Base-by-base conservation (phyloP, 129 eudicot species). In the Centaurea solstitialis region DNA sequence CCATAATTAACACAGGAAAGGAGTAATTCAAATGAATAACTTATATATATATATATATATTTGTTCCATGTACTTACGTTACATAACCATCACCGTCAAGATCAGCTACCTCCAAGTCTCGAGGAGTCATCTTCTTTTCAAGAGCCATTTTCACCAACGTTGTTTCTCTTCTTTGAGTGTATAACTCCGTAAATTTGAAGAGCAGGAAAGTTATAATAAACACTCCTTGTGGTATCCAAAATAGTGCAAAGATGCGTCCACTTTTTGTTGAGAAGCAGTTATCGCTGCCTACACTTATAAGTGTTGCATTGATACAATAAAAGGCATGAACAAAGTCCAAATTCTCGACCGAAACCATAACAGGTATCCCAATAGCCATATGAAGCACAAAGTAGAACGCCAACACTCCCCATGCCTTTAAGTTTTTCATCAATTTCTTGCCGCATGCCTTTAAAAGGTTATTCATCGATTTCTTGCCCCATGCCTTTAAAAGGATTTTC, bases 241-340 rank as follows among this genome's bases (percentile, higher is more conserved):
- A 85, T 18, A 92, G 81, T 5, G 99, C 99, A 78, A 95, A 95
- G 39, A 90, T 79, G 6, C 98, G 94, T 22, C 99, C 99, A 12
- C 90, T 89, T 85, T 84, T 73, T 6, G 94, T 90, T 0, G 99
- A 90, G 85, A 95, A 95, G 79, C 99, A 92, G 73, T 89, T 87
- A 71, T 92, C 99, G 41, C 94, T 94, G 9, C 99, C 99, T 68
- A 95, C 85, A 57, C 94, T 92, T 50, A 97, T 92, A 68, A 95
- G 84, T 5, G 97, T 95, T 15, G 88, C 88, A 74, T 94, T 89
- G 23, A 92, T 97, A 68, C 99, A 95, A 76, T 91, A 95, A 75
- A 95, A 92, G 21, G 99, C 94, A 68, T 91, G 97, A 59, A 92
- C 73, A n/a, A 87, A 57, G 50, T 86, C 90, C 82, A 92, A 72